Percentiles rank a stretch among this genome's conserved stretches.
phyloP scores from a whole-genome alignment of 345 rosid genomes.

The Triadica sebifera region DNA sequence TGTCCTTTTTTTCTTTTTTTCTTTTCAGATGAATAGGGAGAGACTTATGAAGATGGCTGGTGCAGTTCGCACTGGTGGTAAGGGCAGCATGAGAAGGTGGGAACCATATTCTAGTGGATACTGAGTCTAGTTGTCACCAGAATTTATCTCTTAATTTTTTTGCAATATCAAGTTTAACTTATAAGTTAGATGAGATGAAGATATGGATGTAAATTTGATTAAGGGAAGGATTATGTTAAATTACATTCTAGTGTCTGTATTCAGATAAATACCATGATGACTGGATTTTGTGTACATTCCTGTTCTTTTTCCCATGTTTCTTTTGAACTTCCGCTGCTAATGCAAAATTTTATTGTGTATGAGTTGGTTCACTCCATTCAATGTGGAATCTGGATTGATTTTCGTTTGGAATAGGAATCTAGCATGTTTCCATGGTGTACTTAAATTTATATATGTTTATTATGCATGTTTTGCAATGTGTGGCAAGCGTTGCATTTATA shows the following conservation, averaged over 20 bases:
- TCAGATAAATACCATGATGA: neutral
- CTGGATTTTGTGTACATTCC: neutral
- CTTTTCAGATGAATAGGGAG: slow-evolving; percentile 71
- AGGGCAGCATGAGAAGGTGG: slow-evolving; percentile 92
- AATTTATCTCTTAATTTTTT: neutral
- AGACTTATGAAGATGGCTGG: slow-evolving; percentile 93
- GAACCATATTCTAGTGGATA: neutral
- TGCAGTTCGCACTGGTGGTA: slow-evolving; percentile 97
- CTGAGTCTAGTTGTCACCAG: neutral
- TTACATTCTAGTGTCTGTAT: neutral
- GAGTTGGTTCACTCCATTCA: neutral
- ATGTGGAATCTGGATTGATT: neutral
- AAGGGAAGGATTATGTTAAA: neutral
- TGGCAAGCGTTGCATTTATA: neutral
- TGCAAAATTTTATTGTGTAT: neutral
- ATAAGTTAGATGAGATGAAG: neutral
- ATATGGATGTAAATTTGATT: neutral
- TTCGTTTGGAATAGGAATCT: neutral
- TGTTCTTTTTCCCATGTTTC: neutral
- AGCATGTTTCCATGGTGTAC: neutral
- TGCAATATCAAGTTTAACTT: neutral
- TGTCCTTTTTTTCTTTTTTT: neutral
- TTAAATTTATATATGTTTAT: neutral
- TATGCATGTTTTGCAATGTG: neutral
- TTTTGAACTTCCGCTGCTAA: neutral